Conservation (phyloP, 2,329 filamentous ascomycete species). For the Colletotrichum tropicale region DNA sequence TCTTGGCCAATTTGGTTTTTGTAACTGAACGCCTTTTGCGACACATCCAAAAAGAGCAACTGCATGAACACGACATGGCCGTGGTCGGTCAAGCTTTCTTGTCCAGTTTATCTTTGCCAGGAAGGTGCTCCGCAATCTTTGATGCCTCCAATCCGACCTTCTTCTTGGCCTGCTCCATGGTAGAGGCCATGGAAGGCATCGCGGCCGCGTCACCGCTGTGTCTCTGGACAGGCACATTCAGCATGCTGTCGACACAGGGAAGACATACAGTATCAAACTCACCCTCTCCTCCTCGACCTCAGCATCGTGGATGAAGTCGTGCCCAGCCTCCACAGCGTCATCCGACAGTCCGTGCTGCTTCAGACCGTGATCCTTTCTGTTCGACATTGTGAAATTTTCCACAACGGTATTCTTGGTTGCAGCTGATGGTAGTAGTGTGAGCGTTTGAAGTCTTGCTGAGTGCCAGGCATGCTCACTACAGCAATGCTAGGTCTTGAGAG, state of each 20-base stretch:
- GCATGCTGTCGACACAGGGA: not conserved
- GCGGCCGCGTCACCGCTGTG: not conserved
- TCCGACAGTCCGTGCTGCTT: constrained; percentile 12
- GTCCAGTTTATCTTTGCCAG: not conserved
- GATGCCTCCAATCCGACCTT: not conserved
- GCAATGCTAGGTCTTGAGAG: not conserved
- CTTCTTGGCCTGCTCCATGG: not conserved
- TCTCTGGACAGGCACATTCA: not conserved
- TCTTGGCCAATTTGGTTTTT: not conserved
- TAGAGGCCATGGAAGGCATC: not conserved
- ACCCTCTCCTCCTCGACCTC: constrained; percentile 37
- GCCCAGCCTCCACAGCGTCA: constrained; percentile 29
- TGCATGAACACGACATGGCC: not conserved
- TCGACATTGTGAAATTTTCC: not conserved
- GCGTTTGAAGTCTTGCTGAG: not conserved
- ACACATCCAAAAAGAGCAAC: not conserved
- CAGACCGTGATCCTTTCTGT: not conserved
- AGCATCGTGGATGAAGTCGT: constrained; percentile 38
- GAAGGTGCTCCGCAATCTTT: not conserved
- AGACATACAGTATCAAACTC: not conserved
- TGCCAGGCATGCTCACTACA: rapidly evolving
- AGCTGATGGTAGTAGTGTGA: not conserved
- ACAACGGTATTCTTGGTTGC: not conserved
- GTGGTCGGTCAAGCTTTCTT: not conserved
- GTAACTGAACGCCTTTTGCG: not conserved